Evolutionary conservation across 139 green algal species (phyloP).

Genomic region (Chlorella sorokiniana): DNA sequence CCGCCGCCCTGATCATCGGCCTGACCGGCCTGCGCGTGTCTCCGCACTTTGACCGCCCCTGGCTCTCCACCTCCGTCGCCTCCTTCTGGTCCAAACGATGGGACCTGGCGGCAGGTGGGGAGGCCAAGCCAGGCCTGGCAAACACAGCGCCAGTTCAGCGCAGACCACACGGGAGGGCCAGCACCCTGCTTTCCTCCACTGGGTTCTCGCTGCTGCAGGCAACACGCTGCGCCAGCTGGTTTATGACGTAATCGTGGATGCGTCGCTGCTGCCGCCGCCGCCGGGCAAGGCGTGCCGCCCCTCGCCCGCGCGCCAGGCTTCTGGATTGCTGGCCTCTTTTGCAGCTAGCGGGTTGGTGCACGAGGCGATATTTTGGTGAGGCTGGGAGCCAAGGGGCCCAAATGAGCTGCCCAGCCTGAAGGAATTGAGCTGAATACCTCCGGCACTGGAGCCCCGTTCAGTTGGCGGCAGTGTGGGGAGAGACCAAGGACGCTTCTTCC

Average conservation of each 20-base stretch:
- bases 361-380: slow-evolving; percentile 39
- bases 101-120: slow-evolving; percentile 25
- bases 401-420: too few species aligned
- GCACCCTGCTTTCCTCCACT: neutral
- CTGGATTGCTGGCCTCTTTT: neutral
- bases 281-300: neutral
- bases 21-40: slow-evolving; percentile 23
- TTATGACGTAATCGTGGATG: slow-evolving; percentile 19
- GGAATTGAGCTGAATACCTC: too few species aligned
- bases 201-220: neutral
- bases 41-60: slow-evolving; percentile 35
- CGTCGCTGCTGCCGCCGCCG: slow-evolving; percentile 1
- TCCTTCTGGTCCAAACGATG: slow-evolving; percentile 28
- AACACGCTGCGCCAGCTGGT: slow-evolving; percentile 37
- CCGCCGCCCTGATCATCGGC: neutral
- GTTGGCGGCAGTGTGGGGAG: too few species aligned
- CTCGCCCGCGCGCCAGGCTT: neutral
- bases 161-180: too few species aligned
- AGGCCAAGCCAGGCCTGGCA: neutral
- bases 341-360: slow-evolving; percentile 8
- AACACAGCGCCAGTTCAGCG: too few species aligned
- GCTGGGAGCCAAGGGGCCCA: too few species aligned
- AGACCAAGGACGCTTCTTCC: neutral
- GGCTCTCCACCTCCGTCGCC: slow-evolving; percentile 9
- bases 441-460: too few species aligned